These are phyloP conservation scores for Cercospora sojina DNA, from an alignment of 2,329 filamentous ascomycete species.

Conservation along the genomic window DNA sequence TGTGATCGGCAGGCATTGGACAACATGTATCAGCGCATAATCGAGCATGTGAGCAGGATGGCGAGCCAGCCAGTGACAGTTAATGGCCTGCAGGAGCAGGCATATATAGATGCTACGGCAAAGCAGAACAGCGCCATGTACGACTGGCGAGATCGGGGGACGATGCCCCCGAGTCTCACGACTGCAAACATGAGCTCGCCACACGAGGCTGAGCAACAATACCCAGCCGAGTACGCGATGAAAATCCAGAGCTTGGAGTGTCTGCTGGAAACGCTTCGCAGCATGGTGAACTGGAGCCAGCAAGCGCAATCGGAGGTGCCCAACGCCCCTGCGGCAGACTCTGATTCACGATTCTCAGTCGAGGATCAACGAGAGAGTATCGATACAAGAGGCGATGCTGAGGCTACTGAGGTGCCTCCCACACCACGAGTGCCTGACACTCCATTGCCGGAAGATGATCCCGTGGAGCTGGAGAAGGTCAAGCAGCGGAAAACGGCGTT, in stretches of 20 bases:
- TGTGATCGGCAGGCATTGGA: conserved; percentile 89
- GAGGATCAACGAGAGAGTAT: conserved; percentile 70
- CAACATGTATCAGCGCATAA: conserved; percentile 92
- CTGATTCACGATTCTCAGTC: conserved; percentile 52
- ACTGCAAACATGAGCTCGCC: conserved; percentile 66
- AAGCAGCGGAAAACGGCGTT: conserved; percentile 93
- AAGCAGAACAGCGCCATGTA: conserved; percentile 47
- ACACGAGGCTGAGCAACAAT: conserved; percentile 60
- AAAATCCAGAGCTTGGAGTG: conserved; percentile 88
- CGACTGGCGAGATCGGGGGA: conserved; percentile 86
- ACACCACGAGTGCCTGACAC: conserved; percentile 46
- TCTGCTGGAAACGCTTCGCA: conserved; percentile 82
- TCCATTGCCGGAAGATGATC: conserved; percentile 72
- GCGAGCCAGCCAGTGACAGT: conserved; percentile 76
- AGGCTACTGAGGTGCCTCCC: conserved; percentile 7
- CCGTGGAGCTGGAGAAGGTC: conserved; percentile 87
- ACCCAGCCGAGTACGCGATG: conserved; percentile 85
- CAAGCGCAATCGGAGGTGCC: conserved; percentile 57
- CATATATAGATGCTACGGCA: conserved; percentile 75
- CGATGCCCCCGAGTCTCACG: conserved; percentile 80
- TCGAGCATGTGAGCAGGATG: conserved; percentile 88
- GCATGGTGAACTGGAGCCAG: conserved; percentile 88
- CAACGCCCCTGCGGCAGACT: conserved; percentile 43
- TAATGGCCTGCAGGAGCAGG: conserved; percentile 74
- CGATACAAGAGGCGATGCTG: conserved; percentile 57